Evolutionary conservation across 202 grass and related monocot genomes (phyloP), one percentile per base, ranked within the genome.

Genomic region (Setaria italica): DNA sequence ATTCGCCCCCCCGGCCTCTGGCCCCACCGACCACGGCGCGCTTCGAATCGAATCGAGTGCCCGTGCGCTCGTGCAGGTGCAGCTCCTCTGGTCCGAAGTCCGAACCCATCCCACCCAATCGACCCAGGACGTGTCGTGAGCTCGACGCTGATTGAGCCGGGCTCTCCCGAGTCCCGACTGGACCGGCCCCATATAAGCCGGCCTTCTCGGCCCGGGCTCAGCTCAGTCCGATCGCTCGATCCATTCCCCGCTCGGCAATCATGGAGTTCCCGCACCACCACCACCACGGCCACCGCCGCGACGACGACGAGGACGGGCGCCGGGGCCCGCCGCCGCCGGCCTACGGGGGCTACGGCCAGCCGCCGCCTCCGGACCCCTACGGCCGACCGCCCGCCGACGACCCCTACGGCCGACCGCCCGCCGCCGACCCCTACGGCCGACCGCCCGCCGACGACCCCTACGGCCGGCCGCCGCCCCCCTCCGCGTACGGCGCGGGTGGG

Each of bases 231-330:
- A 17, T 11, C 20, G 46, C 10, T 2, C 65, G 58, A 79, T 79
- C 60, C 65, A 70, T 69, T 81, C 46, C 19, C 25, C 16, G 33
- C 7, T 15, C 45, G 7, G 13, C 33, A 47, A 62, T 68, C 68
- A 91, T 91, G 92, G 88, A 91, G 9, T 90, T 69, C 74, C 91
- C 83, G 0, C 87, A 82, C 54, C 79, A 60, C 68, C 80, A 82
- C 83, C 70, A 50, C 81, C 84, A 83, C 77, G 72, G 67, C 59
- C 84, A 80, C 74, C 73, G 72, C 59, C 50, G 62, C 80, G 42
- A 73, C 60, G 67, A 67, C 48, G 78, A 86, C 72, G 86, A 83
- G 15, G 83, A 83, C 14, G 73, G 80, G 30, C 65, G 81, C 35
- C 73, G 83, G 2, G 86, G 45, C 7, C 50, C 56, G 1, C 74